Evolutionary conservation across 2,329 filamentous ascomycete species (phyloP).

Genomic region (Microsporum ferrugineum): DNA sequence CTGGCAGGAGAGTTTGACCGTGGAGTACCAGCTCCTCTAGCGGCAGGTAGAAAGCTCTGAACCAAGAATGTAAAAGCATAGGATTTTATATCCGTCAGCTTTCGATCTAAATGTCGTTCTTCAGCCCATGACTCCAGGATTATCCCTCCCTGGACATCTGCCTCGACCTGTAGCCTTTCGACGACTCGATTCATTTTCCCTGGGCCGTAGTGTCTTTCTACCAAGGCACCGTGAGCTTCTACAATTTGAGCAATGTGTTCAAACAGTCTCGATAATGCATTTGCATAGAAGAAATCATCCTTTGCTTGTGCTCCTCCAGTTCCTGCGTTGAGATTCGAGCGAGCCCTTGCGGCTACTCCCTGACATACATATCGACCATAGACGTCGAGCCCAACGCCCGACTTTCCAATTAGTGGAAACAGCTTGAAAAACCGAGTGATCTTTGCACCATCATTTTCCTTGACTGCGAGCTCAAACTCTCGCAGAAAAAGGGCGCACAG

Average conservation of each 20-base stretch:
- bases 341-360: slow-evolving; percentile 75
- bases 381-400: slow-evolving; percentile 81
- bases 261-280: slow-evolving; percentile 79
- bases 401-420: slow-evolving; percentile 82
- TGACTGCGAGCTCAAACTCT: slow-evolving; percentile 87
- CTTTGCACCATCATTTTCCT: slow-evolving; percentile 73
- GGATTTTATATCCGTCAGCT: slow-evolving; percentile 88
- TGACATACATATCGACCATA: slow-evolving; percentile 95
- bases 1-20: slow-evolving; percentile 66
- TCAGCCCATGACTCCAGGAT: slow-evolving; percentile 93
- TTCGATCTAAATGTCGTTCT: slow-evolving; percentile 70
- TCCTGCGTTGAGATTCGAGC: slow-evolving; percentile 64
- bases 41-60: slow-evolving; percentile 73
- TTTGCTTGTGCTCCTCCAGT: slow-evolving; percentile 48
- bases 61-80: slow-evolving; percentile 97
- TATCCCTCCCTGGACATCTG: slow-evolving; percentile 91
- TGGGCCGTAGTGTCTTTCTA: slow-evolving; percentile 84
- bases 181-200: slow-evolving; percentile 94
- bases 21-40: slow-evolving; percentile 53
- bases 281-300: slow-evolving; percentile 85
- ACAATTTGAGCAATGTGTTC: slow-evolving; percentile 97
- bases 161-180: slow-evolving; percentile 83
- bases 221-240: slow-evolving; percentile 77
- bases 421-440: slow-evolving; percentile 97
- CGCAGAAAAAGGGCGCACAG: slow-evolving; percentile 81